Evolutionary conservation across 1,139 yeast species (phyloP).

Genomic region (Protomyces macrosporus): DNA sequence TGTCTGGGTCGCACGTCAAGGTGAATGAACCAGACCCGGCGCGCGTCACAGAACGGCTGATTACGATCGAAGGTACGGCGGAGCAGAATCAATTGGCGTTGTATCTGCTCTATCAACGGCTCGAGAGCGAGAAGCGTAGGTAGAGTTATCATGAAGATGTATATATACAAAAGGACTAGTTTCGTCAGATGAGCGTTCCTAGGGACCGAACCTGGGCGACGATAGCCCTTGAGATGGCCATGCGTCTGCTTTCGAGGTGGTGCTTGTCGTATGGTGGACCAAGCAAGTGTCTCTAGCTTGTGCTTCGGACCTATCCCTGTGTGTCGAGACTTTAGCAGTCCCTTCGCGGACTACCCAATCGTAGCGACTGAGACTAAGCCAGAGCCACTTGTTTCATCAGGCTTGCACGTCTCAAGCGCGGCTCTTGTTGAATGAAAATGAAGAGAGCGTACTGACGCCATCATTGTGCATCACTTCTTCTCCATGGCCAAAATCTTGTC

Average conservation of each 20-base stretch:
- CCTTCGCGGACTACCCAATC: no score
- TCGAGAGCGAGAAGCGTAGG: constrained; percentile 23
- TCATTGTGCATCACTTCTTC: constrained; percentile 8
- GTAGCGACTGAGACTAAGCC: no score
- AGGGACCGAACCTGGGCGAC: no score
- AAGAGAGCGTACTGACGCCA: neutral
- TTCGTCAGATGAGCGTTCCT: no score
- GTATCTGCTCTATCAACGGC: constrained; percentile 52
- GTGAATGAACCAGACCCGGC: constrained; percentile 49
- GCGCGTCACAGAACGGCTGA: constrained; percentile 48
- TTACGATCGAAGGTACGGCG: constrained; percentile 65
- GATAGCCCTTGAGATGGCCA: no score
- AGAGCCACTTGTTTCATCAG: no score
- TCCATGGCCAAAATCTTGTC: constrained; percentile 19
- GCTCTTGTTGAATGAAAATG: no score
- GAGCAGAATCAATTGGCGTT: constrained; percentile 72
- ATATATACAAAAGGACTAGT: neutral
- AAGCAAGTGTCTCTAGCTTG: neutral
- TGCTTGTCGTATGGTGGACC: neutral
- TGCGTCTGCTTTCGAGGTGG: no score
- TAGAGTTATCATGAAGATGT: neutral
- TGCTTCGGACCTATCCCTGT: no score
- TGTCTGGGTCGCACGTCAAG: constrained; percentile 70
- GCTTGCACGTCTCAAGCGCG: no score
- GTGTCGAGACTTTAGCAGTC: no score